phyloP scores from a whole-genome alignment of 495 filamentous ascomycete species.

The Cryomyces minteri region DNA sequence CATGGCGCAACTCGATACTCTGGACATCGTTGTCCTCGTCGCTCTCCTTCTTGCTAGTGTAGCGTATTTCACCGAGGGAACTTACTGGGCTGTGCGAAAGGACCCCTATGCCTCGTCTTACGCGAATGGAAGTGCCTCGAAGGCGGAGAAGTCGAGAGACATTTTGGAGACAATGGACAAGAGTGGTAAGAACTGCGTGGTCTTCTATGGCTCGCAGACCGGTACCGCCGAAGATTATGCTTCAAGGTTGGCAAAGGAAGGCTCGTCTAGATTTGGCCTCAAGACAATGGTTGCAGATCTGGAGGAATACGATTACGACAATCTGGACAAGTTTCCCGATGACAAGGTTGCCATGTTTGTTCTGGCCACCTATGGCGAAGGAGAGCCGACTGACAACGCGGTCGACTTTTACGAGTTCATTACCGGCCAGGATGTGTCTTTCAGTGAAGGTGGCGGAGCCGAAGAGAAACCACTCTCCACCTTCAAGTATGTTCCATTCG shows the following conservation, averaged over 20 bases:
- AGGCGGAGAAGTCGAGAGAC: constrained; percentile 76
- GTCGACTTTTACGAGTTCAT: constrained; percentile 99
- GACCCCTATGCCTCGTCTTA: constrained; percentile 70
- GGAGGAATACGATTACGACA: constrained; percentile 96
- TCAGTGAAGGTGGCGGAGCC: constrained; percentile 45
- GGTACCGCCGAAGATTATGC: constrained; percentile 98
- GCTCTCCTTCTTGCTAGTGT: constrained; percentile 69
- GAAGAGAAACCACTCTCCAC: constrained; percentile 62
- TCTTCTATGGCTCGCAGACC: constrained; percentile 97
- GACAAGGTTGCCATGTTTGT: constrained; percentile 93
- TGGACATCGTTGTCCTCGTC: constrained; percentile 82
- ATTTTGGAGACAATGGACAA: constrained; percentile 94
- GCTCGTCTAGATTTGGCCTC: constrained; percentile 84
- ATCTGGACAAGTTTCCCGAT: constrained; percentile 70
- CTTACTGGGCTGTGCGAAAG: constrained; percentile 71
- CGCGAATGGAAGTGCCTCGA: constrained; percentile 45
- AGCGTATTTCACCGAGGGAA: constrained; percentile 95
- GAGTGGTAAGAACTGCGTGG: constrained; percentile 86
- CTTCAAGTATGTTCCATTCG: constrained; percentile 88
- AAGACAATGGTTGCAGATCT: constrained; percentile 98
- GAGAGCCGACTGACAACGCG: constrained; percentile 95
- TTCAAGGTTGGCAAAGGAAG: constrained; percentile 92
- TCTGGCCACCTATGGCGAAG: constrained; percentile 93
- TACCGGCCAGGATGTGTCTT: constrained; percentile 57
- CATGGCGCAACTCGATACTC: constrained; percentile 92